phyloP scores from a whole-genome alignment of 2,329 filamentous ascomycete genomes.

The Stachybotrys chartarum region DNA sequence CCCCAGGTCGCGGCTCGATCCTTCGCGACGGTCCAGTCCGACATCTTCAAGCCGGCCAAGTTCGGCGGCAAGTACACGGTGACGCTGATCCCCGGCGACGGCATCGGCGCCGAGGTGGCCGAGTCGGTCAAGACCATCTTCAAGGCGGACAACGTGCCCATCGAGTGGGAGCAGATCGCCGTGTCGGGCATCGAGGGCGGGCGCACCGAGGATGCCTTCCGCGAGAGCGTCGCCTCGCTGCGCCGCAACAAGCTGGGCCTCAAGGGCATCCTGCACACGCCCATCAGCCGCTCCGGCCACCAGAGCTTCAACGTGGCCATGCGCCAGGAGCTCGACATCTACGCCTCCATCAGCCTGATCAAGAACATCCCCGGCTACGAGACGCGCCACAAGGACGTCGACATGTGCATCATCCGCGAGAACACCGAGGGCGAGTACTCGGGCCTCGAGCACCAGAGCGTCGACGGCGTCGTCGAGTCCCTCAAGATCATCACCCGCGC shows the following conservation, averaged over 20 bases:
- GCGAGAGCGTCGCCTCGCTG: constrained; percentile 89
- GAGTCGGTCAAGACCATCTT: constrained; percentile 99
- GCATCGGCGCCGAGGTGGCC: constrained; percentile 95
- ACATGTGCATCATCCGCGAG: constrained; percentile 99
- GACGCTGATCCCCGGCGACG: constrained; percentile 96
- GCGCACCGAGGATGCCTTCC: constrained; percentile 90
- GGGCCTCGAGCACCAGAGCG: constrained; percentile 96
- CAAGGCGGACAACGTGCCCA: constrained; percentile 97
- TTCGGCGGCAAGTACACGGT: constrained; percentile 99
- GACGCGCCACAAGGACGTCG: constrained; percentile 94
- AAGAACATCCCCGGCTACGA: constrained; percentile 99
- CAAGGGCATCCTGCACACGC: constrained; percentile 98
- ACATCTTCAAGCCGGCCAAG: constrained; percentile 99
- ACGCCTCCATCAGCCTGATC: constrained; percentile 94
- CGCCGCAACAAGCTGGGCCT: constrained; percentile 98
- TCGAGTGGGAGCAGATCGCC: constrained; percentile 98
- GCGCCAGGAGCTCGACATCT: constrained; percentile 98
- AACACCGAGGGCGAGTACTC: constrained; percentile 99
- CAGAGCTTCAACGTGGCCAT: constrained; percentile 99
- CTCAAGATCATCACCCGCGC: constrained; percentile 99
- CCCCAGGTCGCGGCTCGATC: constrained; percentile 42
- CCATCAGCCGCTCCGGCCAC: constrained; percentile 92
- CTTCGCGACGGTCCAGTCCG: constrained; percentile 80
- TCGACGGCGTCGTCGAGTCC: constrained; percentile 92
- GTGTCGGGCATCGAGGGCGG: constrained; percentile 84